Evolutionary conservation across 352 stramenopile genomes (phyloP), one percentile per base, ranked within the genome.

Genomic region (Pythium rhizo-oryzae): DNA sequence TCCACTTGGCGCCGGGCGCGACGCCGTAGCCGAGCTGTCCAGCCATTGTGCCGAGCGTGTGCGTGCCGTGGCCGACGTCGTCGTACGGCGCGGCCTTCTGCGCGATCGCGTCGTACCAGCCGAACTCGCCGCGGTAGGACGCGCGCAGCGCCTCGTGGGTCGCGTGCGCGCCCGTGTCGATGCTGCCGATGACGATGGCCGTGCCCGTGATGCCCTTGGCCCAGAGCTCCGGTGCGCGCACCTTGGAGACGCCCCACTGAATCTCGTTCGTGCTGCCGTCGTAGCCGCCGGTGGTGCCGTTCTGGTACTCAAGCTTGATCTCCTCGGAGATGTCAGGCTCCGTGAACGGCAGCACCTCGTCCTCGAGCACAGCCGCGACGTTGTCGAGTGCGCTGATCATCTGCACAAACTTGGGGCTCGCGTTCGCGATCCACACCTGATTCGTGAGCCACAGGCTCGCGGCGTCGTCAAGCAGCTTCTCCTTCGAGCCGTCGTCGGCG

Each of bases 11-110:
- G 18, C 62, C 68, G 25, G 68, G 68, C 19, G 67, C 67, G 15
- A 74, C 75, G 24, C 76, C 76, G 46, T 73, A 65, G 13, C 76
- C 75, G 1, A 72, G 62, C 18, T 56, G 21, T 19, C 70, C 73
- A 3, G 59, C 67, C 62, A 79, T 77, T 2, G 67, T 80, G 15
- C 56, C 67, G 11, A 80, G 63, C 23, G 74, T 80, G 61, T 78
- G 70, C 18, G 70, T 82, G 18, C 76, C 76, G 62, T 82, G 76
- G 46, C 69, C 73, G 33, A 73, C 46, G 35, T 64, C 52, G 62
- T 82, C 76, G 18, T 73, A 69, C 7, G 76, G 76, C 39, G 63
- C 15, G 21, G 54, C 19, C 4, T 15, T 43, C 41, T 71, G 43
- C 8, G 59, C 37, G 43, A 76, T 69, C 12, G 75, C 69, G 52